Percentiles rank a stretch among this genome's conserved stretches.
Conservation (phyloP, 805 yeast genomes). For the Clavispora fructus region DNA sequence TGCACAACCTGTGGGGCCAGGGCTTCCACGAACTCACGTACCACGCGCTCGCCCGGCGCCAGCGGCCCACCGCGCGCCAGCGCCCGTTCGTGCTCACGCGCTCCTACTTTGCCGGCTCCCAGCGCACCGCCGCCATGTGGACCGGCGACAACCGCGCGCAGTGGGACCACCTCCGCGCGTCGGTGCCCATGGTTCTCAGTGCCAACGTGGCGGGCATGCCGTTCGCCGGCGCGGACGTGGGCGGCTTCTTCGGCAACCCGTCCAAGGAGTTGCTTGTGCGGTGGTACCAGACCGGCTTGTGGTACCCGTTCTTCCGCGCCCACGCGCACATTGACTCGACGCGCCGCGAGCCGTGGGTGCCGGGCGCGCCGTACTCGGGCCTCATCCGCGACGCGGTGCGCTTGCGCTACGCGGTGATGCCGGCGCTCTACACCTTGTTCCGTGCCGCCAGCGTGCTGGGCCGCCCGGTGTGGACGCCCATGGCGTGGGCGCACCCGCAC, state of each 20-base stretch:
- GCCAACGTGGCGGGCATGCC: slow-evolving; percentile 82
- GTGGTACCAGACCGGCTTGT: slow-evolving; percentile 95
- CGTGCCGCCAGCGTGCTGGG: slow-evolving; percentile 57
- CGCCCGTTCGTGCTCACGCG: slow-evolving; percentile 89
- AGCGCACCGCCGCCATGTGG: slow-evolving; percentile 91
- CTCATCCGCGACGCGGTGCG: slow-evolving; percentile 65
- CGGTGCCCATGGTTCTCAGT: slow-evolving; percentile 85
- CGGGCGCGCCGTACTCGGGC: slow-evolving; percentile 67
- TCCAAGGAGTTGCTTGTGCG: slow-evolving; percentile 71
- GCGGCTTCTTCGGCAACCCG: slow-evolving; percentile 94
- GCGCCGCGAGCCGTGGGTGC: slow-evolving; percentile 89
- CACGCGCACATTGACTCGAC: slow-evolving; percentile 94
- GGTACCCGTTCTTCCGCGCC: slow-evolving; percentile 95
- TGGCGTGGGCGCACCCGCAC: slow-evolving; percentile 53
- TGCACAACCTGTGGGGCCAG: slow-evolving; percentile 82
- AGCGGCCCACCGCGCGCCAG: slow-evolving; percentile 35
- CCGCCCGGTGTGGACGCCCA: slow-evolving; percentile 64
- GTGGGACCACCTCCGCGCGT: slow-evolving; percentile 79
- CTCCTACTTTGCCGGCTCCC: slow-evolving; percentile 87
- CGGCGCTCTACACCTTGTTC: slow-evolving; percentile 77
- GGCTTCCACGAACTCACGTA: slow-evolving; percentile 78
- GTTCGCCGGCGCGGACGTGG: slow-evolving; percentile 94
- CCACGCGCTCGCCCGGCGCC: slow-evolving; percentile 54
- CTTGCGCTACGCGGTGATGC: slow-evolving; percentile 71
- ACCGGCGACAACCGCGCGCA: slow-evolving; percentile 93